phyloP scores from a whole-genome alignment of 2,329 filamentous ascomycete species.

The Fonsecaea nubica region DNA sequence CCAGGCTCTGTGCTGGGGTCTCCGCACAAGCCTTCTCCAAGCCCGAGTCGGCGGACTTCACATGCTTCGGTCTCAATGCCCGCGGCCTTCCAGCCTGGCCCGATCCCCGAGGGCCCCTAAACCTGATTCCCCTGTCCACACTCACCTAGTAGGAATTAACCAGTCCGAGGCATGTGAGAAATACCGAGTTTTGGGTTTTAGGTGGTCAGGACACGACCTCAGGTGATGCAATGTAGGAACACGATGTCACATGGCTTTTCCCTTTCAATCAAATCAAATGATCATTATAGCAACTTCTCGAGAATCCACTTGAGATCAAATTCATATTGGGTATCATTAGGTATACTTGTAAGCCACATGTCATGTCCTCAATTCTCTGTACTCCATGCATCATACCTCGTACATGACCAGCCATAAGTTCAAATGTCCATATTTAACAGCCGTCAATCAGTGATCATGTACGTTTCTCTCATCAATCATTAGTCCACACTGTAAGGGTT shows the following conservation, averaged over 20 bases:
- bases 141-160: background rate
- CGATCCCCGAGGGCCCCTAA: background rate
- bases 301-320: background rate
- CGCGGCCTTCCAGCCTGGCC: background rate
- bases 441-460: background rate
- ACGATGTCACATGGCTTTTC: slow-evolving; percentile 5
- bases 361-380: background rate
- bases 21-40: slow-evolving; percentile 3
- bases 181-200: background rate
- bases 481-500: background rate
- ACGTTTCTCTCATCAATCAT: background rate
- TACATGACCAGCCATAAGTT: slow-evolving; percentile 6
- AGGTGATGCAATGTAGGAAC: background rate
- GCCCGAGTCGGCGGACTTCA: slow-evolving; percentile 6
- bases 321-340: slow-evolving; percentile 3
- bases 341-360: background rate
- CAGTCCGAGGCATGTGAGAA: slow-evolving; percentile 6
- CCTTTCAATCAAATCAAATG: background rate
- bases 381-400: background rate
- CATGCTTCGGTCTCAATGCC: background rate
- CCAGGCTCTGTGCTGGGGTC: background rate
- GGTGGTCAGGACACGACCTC: background rate
- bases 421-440: background rate
- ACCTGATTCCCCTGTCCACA: background rate
- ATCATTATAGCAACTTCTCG: background rate